Evolutionary conservation across 805 yeast genomes (phyloP).

Genomic region (Teunomyces atbi): DNA sequence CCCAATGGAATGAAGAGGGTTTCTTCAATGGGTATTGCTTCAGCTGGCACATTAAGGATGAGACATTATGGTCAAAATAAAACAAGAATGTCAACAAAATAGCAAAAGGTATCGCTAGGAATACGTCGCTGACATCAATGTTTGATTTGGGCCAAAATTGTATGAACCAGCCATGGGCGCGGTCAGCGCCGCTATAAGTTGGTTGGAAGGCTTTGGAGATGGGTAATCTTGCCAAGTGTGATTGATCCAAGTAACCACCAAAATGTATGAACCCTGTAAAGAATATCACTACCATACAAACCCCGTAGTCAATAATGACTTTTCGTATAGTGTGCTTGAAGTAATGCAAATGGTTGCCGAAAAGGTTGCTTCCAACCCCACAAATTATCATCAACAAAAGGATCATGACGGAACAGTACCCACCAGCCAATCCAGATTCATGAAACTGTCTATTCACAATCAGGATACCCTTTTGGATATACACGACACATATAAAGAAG

Average conservation of each 20-base stretch:
- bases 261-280: constrained; percentile 93
- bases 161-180: constrained; percentile 72
- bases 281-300: constrained; percentile 79
- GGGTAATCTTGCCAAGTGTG: constrained; percentile 63
- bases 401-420: constrained; percentile 73
- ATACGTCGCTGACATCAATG: constrained; percentile 69
- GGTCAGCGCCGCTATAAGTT: constrained; percentile 39
- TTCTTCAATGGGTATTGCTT: constrained; percentile 76
- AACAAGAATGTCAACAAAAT: constrained; percentile 77
- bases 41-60: constrained; percentile 89
- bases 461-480: constrained; percentile 87
- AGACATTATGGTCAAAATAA: constrained; percentile 94
- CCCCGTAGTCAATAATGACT: constrained; percentile 80
- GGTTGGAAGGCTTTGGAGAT: constrained; percentile 74
- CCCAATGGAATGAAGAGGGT: constrained; percentile 93
- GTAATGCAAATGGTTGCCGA: constrained; percentile 63
- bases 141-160: constrained; percentile 63
- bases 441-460: constrained; percentile 71
- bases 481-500: constrained; percentile 81
- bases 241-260: constrained; percentile 67
- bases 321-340: constrained; percentile 62
- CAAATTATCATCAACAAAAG: constrained; percentile 73
- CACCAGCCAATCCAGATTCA: constrained; percentile 39
- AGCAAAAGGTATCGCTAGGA: constrained; percentile 92
- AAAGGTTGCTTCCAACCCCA: constrained; percentile 60